phyloP scores from a whole-genome alignment of 164 flowering plant genomes.

The Chimonanthus praecox region DNA sequence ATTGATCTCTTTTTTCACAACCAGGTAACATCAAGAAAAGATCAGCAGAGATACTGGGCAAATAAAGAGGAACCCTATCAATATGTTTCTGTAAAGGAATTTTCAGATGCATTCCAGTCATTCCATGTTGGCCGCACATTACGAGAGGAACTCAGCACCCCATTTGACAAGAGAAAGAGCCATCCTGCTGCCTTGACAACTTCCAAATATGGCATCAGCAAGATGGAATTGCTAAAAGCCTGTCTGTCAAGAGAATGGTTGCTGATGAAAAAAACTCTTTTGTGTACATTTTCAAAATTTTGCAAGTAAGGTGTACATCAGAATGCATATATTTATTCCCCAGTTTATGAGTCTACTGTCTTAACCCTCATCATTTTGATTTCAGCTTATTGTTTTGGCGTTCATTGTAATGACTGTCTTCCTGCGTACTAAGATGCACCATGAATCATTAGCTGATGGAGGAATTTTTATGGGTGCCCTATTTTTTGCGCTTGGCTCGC shows the following conservation, averaged over 20 bases:
- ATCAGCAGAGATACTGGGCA: slow-evolving; percentile 65
- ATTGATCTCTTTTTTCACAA: neutral
- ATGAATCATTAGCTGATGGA: slow-evolving; percentile 31
- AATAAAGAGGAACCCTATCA: slow-evolving; percentile 33
- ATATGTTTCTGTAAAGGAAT: slow-evolving; percentile 41
- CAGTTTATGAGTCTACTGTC: neutral
- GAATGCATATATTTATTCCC: neutral
- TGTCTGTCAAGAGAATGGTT: slow-evolving; percentile 45
- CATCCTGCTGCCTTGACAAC: slow-evolving; percentile 59
- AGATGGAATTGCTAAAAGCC: slow-evolving; percentile 51
- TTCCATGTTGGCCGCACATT: slow-evolving; percentile 45
- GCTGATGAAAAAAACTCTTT: slow-evolving; percentile 65
- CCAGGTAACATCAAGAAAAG: slow-evolving; percentile 70
- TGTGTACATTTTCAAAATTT: slow-evolving; percentile 45
- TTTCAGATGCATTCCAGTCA: slow-evolving; percentile 50
- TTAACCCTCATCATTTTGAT: neutral
- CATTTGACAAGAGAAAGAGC: slow-evolving; percentile 52
- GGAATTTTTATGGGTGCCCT: slow-evolving; percentile 38
- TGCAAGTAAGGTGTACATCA: slow-evolving; percentile 26
- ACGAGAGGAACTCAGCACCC: slow-evolving; percentile 37
- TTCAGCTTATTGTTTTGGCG: slow-evolving; percentile 27
- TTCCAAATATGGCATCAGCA: slow-evolving; percentile 42
- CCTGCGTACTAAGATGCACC: slow-evolving; percentile 36
- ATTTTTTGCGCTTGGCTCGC: slow-evolving; percentile 17
- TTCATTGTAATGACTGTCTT: slow-evolving; percentile 37